Evolutionary conservation across 2,329 filamentous ascomycete genomes (phyloP).

Genomic region (Fonsecaea monophora): DNA sequence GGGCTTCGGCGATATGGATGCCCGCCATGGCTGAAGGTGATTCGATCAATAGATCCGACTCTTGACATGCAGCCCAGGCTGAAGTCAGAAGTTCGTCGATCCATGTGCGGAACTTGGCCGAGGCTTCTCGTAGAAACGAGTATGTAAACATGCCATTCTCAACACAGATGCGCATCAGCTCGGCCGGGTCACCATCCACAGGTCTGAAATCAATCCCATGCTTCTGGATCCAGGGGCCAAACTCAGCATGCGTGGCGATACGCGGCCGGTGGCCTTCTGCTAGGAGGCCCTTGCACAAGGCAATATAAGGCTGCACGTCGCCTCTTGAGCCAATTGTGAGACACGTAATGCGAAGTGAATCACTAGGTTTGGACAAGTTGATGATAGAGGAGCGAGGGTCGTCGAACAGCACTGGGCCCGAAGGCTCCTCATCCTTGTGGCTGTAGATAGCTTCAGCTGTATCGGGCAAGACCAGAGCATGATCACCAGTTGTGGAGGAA

Average conservation of each 20-base stretch:
- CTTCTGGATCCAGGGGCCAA: conserved; percentile 84
- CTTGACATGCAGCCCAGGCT: conserved; percentile 82
- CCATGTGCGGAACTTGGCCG: conserved; percentile 89
- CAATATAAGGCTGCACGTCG: conserved; percentile 97
- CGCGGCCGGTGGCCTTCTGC: conserved; percentile 84
- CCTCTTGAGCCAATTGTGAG: conserved; percentile 94
- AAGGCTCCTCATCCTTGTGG: conserved; percentile 46
- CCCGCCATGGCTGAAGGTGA: conserved; percentile 96
- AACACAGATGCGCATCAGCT: conserved; percentile 94
- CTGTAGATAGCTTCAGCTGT: conserved; percentile 39
- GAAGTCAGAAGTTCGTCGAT: conserved; percentile 85
- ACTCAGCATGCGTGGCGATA: conserved; percentile 92
- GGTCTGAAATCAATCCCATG: conserved; percentile 92
- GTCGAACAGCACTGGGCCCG: conserved; percentile 68
- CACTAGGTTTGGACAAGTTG: conserved; percentile 79
- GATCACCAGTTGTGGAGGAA: conserved; percentile 47
- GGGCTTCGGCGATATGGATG: conserved; percentile 93
- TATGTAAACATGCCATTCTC: conserved; percentile 97
- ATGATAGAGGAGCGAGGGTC: conserved; percentile 86
- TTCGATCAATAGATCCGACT: conserved; percentile 88
- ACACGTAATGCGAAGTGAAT: conserved; percentile 84
- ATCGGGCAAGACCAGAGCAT: conserved; percentile 35
- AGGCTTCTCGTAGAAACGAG: conserved; percentile 86
- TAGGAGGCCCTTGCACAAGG: conserved; percentile 86
- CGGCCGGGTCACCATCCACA: conserved; percentile 87